Percentiles rank a stretch among this genome's conserved stretches.
Conservation (phyloP, 306 rosid genomes). For the Ochetophila trinervis region DNA sequence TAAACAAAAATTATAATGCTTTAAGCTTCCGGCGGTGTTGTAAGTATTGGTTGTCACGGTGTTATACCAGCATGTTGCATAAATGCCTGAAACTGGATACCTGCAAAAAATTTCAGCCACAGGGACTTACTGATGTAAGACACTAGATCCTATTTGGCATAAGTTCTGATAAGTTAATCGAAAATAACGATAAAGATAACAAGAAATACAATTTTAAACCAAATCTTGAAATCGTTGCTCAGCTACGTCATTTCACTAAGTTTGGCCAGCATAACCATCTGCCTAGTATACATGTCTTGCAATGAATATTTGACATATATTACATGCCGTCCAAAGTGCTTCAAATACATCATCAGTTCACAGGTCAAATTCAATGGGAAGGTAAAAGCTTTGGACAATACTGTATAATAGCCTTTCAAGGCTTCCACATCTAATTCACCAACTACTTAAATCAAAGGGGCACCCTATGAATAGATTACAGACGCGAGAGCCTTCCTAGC, state of each 20-base stretch:
- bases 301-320: background rate
- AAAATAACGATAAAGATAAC: too few relatives aligned
- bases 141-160: too few relatives aligned
- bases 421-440: background rate
- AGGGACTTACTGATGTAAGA: too few relatives aligned
- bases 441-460: constrained; percentile 14
- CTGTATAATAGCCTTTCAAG: background rate
- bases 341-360: background rate
- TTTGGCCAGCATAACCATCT: background rate
- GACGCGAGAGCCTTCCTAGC: constrained; percentile 11
- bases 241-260: background rate
- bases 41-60: too few relatives aligned
- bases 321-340: background rate
- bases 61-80: too few relatives aligned
- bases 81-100: too few relatives aligned
- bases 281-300: background rate
- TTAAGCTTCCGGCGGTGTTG: too few relatives aligned
- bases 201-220: background rate
- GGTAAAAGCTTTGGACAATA: background rate
- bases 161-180: too few relatives aligned
- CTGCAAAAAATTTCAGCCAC: too few relatives aligned
- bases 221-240: background rate
- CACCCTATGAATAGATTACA: constrained; percentile 20
- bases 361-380: background rate
- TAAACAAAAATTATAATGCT: too few relatives aligned